Evolutionary conservation across 1,284 basidiomycete species (phyloP).

Genomic region (Pseudozyma thailandica): DNA sequence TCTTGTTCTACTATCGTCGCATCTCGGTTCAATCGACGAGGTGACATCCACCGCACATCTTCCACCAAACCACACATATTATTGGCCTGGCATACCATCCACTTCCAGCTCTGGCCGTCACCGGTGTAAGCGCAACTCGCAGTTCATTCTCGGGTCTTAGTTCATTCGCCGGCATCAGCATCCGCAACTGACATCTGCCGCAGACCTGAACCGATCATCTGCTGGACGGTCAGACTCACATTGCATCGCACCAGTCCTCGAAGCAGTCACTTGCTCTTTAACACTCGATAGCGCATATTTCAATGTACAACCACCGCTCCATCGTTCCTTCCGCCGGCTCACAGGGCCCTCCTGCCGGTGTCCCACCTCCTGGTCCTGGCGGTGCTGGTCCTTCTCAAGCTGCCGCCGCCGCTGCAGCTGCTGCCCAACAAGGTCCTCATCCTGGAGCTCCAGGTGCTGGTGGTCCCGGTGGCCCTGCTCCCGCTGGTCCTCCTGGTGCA

Average conservation of each 20-base stretch:
- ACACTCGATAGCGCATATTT: background rate
- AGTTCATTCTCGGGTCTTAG: too few species aligned
- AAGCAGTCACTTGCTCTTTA: background rate
- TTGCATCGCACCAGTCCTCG: background rate
- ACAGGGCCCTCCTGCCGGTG: constrained; percentile 36
- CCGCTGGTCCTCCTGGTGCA: constrained; percentile 34
- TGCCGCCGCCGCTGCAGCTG: constrained; percentile 39
- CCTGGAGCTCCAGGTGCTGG: constrained; percentile 41
- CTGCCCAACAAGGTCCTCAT: constrained; percentile 38
- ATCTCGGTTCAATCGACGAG: too few species aligned
- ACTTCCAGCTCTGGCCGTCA: too few species aligned
- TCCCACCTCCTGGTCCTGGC: constrained; percentile 40
- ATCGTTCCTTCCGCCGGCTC: constrained; percentile 46
- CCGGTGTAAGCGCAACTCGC: too few species aligned
- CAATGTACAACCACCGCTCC: constrained; percentile 53
- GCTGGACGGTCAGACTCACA: background rate
- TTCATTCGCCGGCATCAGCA: too few species aligned
- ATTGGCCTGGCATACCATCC: too few species aligned
- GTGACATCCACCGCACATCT: too few species aligned
- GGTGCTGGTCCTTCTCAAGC: constrained; percentile 44
- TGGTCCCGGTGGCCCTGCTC: constrained; percentile 36
- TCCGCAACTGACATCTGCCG: too few species aligned
- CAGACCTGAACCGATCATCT: background rate
- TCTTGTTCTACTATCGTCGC: too few species aligned
- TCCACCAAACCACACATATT: too few species aligned